Conservation (phyloP, 2,329 filamentous ascomycete species). For the Incumbomyces lentus region DNA sequence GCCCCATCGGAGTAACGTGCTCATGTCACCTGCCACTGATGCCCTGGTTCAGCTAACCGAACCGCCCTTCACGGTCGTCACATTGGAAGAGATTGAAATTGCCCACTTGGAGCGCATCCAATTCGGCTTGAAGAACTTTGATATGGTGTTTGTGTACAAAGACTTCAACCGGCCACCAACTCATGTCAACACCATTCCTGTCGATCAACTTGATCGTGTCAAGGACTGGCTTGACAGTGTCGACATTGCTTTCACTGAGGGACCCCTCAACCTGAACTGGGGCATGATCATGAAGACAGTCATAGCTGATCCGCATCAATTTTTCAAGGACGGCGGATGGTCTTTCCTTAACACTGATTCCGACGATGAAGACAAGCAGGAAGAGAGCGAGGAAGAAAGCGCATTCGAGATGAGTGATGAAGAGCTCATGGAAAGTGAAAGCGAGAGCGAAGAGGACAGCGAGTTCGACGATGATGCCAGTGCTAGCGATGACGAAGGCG, state of each 20-base stretch:
- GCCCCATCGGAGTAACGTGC: conserved; percentile 87
- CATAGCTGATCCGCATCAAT: conserved; percentile 80
- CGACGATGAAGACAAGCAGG: conserved; percentile 63
- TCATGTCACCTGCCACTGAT: conserved; percentile 92
- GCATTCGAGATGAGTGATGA: conserved; percentile 85
- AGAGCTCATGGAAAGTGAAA: conserved; percentile 59
- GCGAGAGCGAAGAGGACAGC: conserved; percentile 73
- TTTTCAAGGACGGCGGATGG: conserved; percentile 95
- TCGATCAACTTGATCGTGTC: conserved; percentile 86
- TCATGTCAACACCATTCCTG: conserved; percentile 96
- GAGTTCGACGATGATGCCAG: conserved; percentile 90
- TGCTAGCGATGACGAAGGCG: conserved; percentile 48
- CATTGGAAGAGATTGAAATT: conserved; percentile 89
- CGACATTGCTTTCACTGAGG: conserved; percentile 88
- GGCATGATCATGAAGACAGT: conserved; percentile 99
- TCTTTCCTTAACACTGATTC: conserved; percentile 79
- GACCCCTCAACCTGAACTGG: conserved; percentile 96
- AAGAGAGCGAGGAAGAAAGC: conserved; percentile 73
- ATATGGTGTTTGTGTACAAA: conserved; percentile 96
- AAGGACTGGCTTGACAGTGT: conserved; percentile 97
- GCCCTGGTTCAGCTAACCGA: conserved; percentile 95
- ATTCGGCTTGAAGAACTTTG: conserved; percentile 97
- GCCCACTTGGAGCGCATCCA: conserved; percentile 90
- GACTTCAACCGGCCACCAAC: conserved; percentile 84
- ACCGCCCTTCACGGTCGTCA: conserved; percentile 91